Conservation (phyloP, 306 rosid species). For the Vicia villosa region DNA sequence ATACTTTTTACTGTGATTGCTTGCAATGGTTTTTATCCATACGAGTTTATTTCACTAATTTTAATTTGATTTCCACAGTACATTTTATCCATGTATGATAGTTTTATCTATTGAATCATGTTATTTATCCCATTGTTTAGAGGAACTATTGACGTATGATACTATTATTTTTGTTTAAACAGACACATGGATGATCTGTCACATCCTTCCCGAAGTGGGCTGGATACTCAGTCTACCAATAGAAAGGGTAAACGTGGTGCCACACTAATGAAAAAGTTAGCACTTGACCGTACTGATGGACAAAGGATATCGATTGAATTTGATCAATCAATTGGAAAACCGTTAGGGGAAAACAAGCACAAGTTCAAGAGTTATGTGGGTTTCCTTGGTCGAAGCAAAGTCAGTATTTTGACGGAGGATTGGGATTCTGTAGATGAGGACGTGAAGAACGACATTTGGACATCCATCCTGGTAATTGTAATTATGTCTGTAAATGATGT, state of each 20-base stretch:
- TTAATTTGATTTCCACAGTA: background rate
- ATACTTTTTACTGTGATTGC: background rate
- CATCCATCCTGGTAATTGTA: background rate
- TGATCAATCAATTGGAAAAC: conserved; percentile 1
- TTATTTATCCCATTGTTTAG: background rate
- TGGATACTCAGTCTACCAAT: background rate
- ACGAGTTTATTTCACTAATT: no score
- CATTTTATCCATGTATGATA: no score
- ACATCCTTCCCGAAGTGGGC: background rate
- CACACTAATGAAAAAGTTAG: background rate
- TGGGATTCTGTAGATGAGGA: conserved; percentile 8
- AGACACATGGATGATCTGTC: background rate
- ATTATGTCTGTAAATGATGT: background rate
- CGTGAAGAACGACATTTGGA: conserved; percentile 3
- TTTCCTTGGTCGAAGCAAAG: conserved; percentile 7
- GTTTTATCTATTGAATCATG: background rate
- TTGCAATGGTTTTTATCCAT: no score
- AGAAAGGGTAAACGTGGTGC: conserved; percentile 1
- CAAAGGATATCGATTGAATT: conserved; percentile 2
- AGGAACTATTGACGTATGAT: background rate
- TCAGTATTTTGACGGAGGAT: conserved; percentile 5
- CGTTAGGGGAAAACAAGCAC: background rate
- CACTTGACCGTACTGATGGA: background rate
- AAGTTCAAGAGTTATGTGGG: background rate
- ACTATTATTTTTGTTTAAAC: background rate